These are phyloP conservation scores for Daldinia concentrica DNA, from an alignment of 495 filamentous ascomycete species.

Conservation along the genomic window DNA sequence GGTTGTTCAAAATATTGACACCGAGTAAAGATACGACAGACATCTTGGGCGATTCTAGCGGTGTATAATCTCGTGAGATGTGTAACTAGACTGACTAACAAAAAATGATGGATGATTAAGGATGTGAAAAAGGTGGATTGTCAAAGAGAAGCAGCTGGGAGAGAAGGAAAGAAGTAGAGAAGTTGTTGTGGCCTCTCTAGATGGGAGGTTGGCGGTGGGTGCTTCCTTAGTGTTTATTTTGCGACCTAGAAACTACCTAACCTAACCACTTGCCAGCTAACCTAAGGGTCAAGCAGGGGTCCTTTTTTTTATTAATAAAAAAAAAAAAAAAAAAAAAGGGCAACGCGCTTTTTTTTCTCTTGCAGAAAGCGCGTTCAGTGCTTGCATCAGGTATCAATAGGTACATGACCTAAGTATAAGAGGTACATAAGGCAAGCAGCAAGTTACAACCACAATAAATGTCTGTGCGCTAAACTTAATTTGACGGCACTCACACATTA, in stretches of 20 bases:
- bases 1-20: slow-evolving; percentile 96
- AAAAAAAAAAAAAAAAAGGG: no score
- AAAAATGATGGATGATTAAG: slow-evolving; percentile 6
- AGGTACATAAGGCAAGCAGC: neutral
- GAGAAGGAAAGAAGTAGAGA: slow-evolving; percentile 6
- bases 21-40: slow-evolving; percentile 95
- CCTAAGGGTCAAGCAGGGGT: slow-evolving; percentile 26
- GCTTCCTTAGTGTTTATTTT: slow-evolving; percentile 33
- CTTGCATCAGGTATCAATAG: slow-evolving; percentile 41
- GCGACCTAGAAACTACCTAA: slow-evolving; percentile 11
- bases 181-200: slow-evolving; percentile 2
- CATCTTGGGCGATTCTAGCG: slow-evolving; percentile 67
- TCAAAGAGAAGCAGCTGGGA: slow-evolving; percentile 5
- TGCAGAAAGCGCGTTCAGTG: slow-evolving; percentile 47
- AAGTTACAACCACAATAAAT: neutral
- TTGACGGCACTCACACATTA: neutral
- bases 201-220: slow-evolving; percentile 31
- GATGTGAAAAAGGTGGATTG: neutral
- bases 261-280: slow-evolving; percentile 5
- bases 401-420: slow-evolving; percentile 7
- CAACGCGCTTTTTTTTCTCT: slow-evolving; percentile 38
- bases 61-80: slow-evolving; percentile 11
- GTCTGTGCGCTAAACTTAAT: slow-evolving; percentile 8
- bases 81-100: neutral
- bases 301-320: no score